phyloP scores from a whole-genome alignment of 306 rosid species.

The Gastrolobium bilobum region DNA sequence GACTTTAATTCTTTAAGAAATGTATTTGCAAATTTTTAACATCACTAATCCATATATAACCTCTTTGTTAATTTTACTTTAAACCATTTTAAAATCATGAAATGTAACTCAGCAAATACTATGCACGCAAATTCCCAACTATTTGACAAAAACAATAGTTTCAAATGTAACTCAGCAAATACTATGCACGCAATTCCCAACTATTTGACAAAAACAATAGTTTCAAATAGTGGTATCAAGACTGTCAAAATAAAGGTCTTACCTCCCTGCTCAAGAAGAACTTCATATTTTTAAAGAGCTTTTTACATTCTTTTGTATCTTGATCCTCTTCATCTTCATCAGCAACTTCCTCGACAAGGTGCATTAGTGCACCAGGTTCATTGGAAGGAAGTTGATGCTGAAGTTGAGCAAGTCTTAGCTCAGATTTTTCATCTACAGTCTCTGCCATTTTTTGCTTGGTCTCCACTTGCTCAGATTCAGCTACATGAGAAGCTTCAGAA shows the following conservation, averaged over 20 bases:
- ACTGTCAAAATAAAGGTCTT: conserved; percentile 33
- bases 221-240: neutral
- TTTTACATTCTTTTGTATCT: conserved; percentile 78
- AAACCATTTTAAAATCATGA: neutral
- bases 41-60: neutral
- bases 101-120: conserved; percentile 14
- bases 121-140: neutral
- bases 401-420: conserved; percentile 91
- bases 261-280: conserved; percentile 97
- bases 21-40: neutral
- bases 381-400: conserved; percentile 90
- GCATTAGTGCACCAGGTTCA: conserved; percentile 91
- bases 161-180: conserved; percentile 4
- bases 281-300: conserved; percentile 79
- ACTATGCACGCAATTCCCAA: neutral
- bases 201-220: neutral
- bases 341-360: conserved; percentile 72
- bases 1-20: neutral
- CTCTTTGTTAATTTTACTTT: neutral
- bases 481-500: conserved; percentile 58
- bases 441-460: conserved; percentile 50
- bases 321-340: conserved; percentile 78
- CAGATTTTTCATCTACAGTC: conserved; percentile 65
- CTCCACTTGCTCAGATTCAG: conserved; percentile 59
- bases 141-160: neutral